phyloP scores from a whole-genome alignment of 2,329 filamentous ascomycete genomes.

The Trichoderma afroharzianum region DNA sequence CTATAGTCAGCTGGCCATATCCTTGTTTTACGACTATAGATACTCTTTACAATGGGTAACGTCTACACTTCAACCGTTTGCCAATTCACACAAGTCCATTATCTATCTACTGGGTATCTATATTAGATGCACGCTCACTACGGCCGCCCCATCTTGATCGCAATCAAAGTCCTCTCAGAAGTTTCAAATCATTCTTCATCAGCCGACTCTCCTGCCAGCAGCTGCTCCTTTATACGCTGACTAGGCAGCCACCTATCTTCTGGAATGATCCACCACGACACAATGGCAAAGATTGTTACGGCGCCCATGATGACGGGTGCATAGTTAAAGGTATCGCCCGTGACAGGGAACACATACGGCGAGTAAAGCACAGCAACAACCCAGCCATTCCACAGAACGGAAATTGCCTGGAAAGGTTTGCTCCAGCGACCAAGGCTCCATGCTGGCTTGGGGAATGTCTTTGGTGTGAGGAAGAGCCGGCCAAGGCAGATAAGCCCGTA shows the following conservation, averaged over 20 bases:
- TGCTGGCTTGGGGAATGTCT: slow-evolving; percentile 43
- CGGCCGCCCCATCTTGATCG: background rate
- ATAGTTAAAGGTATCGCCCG: slow-evolving; percentile 43
- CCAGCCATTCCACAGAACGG: slow-evolving; percentile 48
- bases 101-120: background rate
- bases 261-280: slow-evolving; percentile 17
- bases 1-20: too few relatives aligned
- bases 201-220: slow-evolving; percentile 7
- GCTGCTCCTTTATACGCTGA: slow-evolving; percentile 16
- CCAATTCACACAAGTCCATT: background rate
- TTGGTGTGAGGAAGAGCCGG: slow-evolving; percentile 45
- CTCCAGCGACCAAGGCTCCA: slow-evolving; percentile 45
- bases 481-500: slow-evolving; percentile 50
- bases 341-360: slow-evolving; percentile 44
- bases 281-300: slow-evolving; percentile 40
- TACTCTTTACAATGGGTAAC: background rate
- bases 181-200: background rate
- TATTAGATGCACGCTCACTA: background rate
- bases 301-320: slow-evolving; percentile 49
- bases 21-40: too few relatives aligned
- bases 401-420: slow-evolving; percentile 45
- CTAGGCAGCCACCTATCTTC: slow-evolving; percentile 15
- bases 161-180: background rate
- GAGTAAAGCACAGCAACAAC: slow-evolving; percentile 47
- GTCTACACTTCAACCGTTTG: background rate